Conservation (phyloP, 23 red algal species). For the Gracilaria domingensis region DNA sequence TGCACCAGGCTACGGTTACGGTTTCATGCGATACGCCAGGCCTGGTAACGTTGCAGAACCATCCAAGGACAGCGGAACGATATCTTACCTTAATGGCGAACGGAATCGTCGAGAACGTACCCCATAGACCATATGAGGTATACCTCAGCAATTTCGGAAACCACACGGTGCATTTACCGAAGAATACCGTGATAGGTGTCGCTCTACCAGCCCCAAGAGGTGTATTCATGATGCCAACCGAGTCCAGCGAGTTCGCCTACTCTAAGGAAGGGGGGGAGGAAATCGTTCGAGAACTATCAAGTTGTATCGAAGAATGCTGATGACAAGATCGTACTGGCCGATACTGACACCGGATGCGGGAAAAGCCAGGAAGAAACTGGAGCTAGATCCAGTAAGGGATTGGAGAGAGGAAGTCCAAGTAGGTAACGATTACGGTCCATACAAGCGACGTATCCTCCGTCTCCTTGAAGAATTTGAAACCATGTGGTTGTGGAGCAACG, state of each 20-base stretch:
- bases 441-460: too few relatives aligned
- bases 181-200: not conserved
- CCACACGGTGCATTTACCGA: conserved; percentile 6
- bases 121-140: not conserved
- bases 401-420: too few relatives aligned
- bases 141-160: not conserved
- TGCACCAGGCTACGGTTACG: not conserved
- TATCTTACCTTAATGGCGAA: conserved; percentile 2
- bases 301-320: too few relatives aligned
- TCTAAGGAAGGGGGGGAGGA: too few relatives aligned
- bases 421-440: too few relatives aligned
- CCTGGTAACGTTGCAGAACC: conserved; percentile 13
- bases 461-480: too few relatives aligned
- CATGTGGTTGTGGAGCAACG: too few relatives aligned
- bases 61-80: not conserved
- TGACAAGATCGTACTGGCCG: too few relatives aligned
- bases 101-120: not conserved
- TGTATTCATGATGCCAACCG: not conserved
- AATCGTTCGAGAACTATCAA: too few relatives aligned
- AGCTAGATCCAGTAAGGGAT: too few relatives aligned
- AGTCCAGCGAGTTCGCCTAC: too few relatives aligned
- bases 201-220: not conserved
- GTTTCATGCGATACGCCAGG: not conserved
- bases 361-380: not conserved
- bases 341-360: not conserved